phyloP scores from a whole-genome alignment of 495 filamentous ascomycete genomes.

The Letharia columbiana region DNA sequence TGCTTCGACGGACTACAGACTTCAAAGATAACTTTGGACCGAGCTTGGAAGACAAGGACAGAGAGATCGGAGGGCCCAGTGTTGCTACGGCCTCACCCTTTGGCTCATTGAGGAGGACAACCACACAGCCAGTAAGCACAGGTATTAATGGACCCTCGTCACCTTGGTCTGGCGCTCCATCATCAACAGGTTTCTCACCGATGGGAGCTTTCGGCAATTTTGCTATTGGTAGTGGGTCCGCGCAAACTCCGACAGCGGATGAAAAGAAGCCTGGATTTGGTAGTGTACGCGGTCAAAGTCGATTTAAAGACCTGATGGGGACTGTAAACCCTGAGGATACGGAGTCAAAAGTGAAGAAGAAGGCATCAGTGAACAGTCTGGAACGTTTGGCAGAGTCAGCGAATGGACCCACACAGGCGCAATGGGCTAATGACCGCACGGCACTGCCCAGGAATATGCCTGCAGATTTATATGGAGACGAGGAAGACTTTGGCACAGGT shows the following conservation, averaged over 20 bases:
- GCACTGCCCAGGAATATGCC: constrained; percentile 55
- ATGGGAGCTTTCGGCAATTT: constrained; percentile 89
- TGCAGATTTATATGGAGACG: constrained; percentile 72
- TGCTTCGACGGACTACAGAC: constrained; percentile 69
- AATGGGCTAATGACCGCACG: constrained; percentile 45
- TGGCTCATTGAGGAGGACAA: constrained; percentile 58
- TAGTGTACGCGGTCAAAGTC: constrained; percentile 64
- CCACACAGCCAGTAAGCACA: constrained; percentile 52
- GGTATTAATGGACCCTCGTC: constrained; percentile 47
- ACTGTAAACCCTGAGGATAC: constrained; percentile 67
- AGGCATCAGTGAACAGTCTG: constrained; percentile 43
- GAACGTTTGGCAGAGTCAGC: constrained; percentile 44
- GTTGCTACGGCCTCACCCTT: constrained; percentile 44
- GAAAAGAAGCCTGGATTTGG: constrained; percentile 66
- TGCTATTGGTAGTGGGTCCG: constrained; percentile 44
- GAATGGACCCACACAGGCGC: constrained; percentile 38
- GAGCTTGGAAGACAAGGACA: constrained; percentile 42
- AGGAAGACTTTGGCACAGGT: constrained; percentile 47
- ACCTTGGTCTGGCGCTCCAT: constrained; percentile 59
- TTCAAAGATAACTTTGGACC: constrained; percentile 40
- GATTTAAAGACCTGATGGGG: constrained; percentile 73
- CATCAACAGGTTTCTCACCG: constrained; percentile 51
- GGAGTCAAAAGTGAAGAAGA: constrained; percentile 44
- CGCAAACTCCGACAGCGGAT: constrained; percentile 40
- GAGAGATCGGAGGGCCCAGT: constrained; percentile 32